Evolutionary conservation across 2,329 filamentous ascomycete species (phyloP).

Genomic region (Colletotrichum neosansevieriae): DNA sequence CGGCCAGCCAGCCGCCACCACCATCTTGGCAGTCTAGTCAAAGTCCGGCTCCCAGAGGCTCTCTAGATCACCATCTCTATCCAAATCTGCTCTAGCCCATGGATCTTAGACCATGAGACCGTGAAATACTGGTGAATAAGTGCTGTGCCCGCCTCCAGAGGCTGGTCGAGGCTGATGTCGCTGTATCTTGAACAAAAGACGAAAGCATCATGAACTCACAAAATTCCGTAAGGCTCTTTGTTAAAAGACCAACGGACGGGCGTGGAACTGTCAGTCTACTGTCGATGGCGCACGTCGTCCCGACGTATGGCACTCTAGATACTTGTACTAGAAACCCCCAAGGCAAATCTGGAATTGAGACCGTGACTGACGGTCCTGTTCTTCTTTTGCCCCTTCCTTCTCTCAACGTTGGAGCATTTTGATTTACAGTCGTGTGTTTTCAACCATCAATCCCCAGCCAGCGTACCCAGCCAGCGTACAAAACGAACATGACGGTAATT

Average conservation of each 20-base stretch:
- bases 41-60: background rate
- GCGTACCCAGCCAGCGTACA: too few relatives aligned
- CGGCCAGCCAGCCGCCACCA: slow-evolving; percentile 1
- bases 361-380: too few relatives aligned
- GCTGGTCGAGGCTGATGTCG: background rate
- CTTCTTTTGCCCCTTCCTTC: too few relatives aligned
- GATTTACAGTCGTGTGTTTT: too few relatives aligned
- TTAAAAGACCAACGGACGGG: background rate
- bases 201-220: background rate
- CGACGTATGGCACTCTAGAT: background rate
- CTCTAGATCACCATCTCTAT: too few relatives aligned
- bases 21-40: background rate
- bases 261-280: background rate
- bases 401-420: too few relatives aligned
- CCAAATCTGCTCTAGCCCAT: too few relatives aligned
- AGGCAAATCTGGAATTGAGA: too few relatives aligned
- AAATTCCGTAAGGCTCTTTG: background rate
- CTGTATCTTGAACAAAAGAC: background rate
- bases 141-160: background rate
- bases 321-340: background rate
- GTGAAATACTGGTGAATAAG: too few relatives aligned
- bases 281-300: background rate
- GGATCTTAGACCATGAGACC: too few relatives aligned
- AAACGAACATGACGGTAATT: too few relatives aligned
- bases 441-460: too few relatives aligned